phyloP scores from a whole-genome alignment of 495 filamentous ascomycete genomes.

The Xylaria sp. region DNA sequence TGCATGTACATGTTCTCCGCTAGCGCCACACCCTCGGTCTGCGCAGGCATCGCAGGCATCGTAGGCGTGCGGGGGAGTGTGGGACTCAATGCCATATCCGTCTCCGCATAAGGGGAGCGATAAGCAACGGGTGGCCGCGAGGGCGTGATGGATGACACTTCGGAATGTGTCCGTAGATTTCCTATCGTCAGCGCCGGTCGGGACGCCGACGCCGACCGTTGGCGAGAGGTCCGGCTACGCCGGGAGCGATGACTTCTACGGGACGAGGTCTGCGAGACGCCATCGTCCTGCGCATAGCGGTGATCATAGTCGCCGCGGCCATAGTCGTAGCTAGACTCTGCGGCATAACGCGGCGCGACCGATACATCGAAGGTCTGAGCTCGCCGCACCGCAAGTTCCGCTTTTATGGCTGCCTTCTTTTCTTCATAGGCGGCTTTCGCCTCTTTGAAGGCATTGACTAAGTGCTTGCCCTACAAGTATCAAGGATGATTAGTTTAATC shows the following conservation, averaged over 20 bases:
- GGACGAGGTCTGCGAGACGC: slow-evolving; percentile 46
- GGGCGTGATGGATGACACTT: slow-evolving; percentile 50
- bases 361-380: slow-evolving; percentile 52
- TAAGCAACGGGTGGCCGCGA: slow-evolving; percentile 50
- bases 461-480: slow-evolving; percentile 75
- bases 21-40: slow-evolving; percentile 31
- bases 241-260: slow-evolving; percentile 45
- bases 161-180: slow-evolving; percentile 53
- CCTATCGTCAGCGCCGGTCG: slow-evolving; percentile 47
- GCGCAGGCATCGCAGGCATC: slow-evolving; percentile 22
- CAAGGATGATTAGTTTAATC: slow-evolving; percentile 13
- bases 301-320: slow-evolving; percentile 29
- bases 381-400: slow-evolving; percentile 60
- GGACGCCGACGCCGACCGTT: slow-evolving; percentile 36
- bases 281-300: slow-evolving; percentile 47
- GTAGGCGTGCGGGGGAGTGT: slow-evolving; percentile 43
- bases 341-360: slow-evolving; percentile 35
- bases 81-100: slow-evolving; percentile 49
- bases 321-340: slow-evolving; percentile 38
- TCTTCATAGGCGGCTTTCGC: slow-evolving; percentile 86
- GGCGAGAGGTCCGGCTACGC: slow-evolving; percentile 32
- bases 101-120: slow-evolving; percentile 51
- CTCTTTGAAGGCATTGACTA: slow-evolving; percentile 86
- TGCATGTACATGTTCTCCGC: slow-evolving; percentile 40
- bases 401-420: slow-evolving; percentile 76